Evolutionary conservation across 1,284 basidiomycete species (phyloP), one percentile per base, ranked within the genome.

Genomic region (Singerocomus inundabilis): DNA sequence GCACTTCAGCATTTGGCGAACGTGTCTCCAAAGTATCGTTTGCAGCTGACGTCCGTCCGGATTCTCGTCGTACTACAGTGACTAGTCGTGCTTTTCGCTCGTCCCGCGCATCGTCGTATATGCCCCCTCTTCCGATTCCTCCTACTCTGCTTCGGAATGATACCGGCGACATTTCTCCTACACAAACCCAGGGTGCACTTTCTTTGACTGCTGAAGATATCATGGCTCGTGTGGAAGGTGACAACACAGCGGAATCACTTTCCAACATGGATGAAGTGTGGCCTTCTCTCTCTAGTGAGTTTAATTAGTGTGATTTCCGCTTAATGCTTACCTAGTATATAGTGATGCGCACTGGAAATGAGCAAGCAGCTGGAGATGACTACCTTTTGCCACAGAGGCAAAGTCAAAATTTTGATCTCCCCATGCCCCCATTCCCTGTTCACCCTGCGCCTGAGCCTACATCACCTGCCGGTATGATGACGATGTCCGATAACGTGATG

Each of bases 191-290:
- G 26, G 90, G 91, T 31, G 78, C 90, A 5, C 59, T 82, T 42
- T 74, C 81, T 7, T 75, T 92, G 41, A 83, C 78, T 5, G 69
- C 80, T 0, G 84, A 86, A 33, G 86, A 88, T 58, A 88, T 91
- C 56, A 68, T 70, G 5, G 69, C 72, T 4, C 60, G 69, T 26
- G 68, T 80, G 46, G 56, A 65, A 48, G 57, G 56, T 13, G 56
- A 52, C 47, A 54, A 40, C 30, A 40, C 52, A 29, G 36, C 16
- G 2, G 56, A 57, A 34, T 37, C 54, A 0, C 56, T 56, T 44
- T 54, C 68, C 25, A 70, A 75, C 43, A 60, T 77, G 42, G 82
- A 82, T 40, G 82, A 82, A 31, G 71, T 85, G 10, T 74, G 81
- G 67, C 82, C 84, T 5, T 86, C 85, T 15, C 68, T 87, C 33